Base-by-base conservation (phyloP, 1,284 basidiomycete species). In the Puccinia hordei region DNA sequence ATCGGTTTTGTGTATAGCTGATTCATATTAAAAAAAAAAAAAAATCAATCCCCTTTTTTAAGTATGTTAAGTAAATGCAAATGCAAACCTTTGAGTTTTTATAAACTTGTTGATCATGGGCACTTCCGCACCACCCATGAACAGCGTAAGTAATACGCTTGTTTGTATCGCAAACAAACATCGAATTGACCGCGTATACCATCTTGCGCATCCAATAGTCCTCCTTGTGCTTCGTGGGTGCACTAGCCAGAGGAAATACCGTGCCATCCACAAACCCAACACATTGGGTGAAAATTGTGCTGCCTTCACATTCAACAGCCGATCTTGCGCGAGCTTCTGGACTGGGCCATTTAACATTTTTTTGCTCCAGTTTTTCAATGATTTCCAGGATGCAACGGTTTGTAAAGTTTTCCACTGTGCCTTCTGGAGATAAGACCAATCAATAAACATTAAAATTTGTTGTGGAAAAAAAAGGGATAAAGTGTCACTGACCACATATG, bases 121-220 rank as follows among this genome's bases (percentile, higher is more conserved):
- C 73, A 63, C 57, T 75, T 12, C 73, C 73, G 49, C 73, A 65
- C 73, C 73, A 75, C 0, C 73, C 73, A 46, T 75, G 73, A 1
- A 46, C 0, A 1, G 73, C 57, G n/a, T 65, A 75, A 3, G 46
- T 61, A 9, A 77, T 53, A 4, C 49, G 17, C 19, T 19, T 30
- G 2, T 69, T 13, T 15, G 27, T 9, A 66, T 76, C 30, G 30
- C 73, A 76, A 17, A 75, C 41, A 51, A 75, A 63, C 35, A 59
- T 6, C 3, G 55, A 38, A 35, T 63, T 75, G 2, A 75, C 30
- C 27, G 10, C 4, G 27, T 75, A 75, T 33, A 57, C 27, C 15
- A n/a, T 41, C 33, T 75, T 75, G n/a, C n/a, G n/a, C n/a, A n/a
- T n/a, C n/a, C n/a, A n/a, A n/a, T n/a, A n/a, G n/a, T n/a, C n/a